phyloP scores from a whole-genome alignment of 495 filamentous ascomycete genomes.

The Aspergillus baeticus region DNA sequence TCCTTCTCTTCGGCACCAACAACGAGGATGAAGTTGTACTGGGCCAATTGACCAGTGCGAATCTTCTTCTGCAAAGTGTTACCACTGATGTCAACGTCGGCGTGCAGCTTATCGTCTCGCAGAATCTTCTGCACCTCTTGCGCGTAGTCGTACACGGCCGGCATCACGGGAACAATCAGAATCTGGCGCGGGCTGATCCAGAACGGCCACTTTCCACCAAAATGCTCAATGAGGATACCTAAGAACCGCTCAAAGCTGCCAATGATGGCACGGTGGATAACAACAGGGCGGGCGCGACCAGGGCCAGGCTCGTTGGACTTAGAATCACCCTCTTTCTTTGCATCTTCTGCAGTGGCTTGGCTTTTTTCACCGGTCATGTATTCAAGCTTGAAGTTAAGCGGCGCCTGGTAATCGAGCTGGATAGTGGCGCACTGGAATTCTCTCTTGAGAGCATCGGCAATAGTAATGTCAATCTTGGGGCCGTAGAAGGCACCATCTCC shows the following conservation, averaged over 20 bases:
- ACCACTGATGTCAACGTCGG: conserved; percentile 82
- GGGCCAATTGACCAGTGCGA: conserved; percentile 76
- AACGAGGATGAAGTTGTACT: conserved; percentile 93
- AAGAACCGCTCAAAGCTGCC: conserved; percentile 95
- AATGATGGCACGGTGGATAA: conserved; percentile 94
- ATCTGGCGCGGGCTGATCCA: conserved; percentile 95
- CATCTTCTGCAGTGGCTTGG: conserved; percentile 35
- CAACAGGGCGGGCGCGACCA: conserved; percentile 88
- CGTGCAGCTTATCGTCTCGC: conserved; percentile 60
- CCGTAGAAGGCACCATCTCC: conserved; percentile 98
- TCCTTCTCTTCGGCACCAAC: conserved; percentile 83
- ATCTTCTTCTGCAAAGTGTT: conserved; percentile 98
- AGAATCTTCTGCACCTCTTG: conserved; percentile 70
- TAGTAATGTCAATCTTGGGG: conserved; percentile 92
- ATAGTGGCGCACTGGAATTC: conserved; percentile 95
- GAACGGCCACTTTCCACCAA: conserved; percentile 97
- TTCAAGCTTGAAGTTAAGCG: conserved; percentile 78
- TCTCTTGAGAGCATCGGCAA: conserved; percentile 73
- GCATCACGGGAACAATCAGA: conserved; percentile 88
- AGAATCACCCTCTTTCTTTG: conserved; percentile 34
- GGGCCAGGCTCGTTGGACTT: conserved; percentile 42
- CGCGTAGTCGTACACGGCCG: conserved; percentile 78
- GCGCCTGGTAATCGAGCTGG: conserved; percentile 94
- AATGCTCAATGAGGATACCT: conserved; percentile 91
- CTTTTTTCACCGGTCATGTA: conserved; percentile 71